phyloP scores from a whole-genome alignment of 2,329 filamentous ascomycete genomes.

The Chrysoporthe cubensis region DNA sequence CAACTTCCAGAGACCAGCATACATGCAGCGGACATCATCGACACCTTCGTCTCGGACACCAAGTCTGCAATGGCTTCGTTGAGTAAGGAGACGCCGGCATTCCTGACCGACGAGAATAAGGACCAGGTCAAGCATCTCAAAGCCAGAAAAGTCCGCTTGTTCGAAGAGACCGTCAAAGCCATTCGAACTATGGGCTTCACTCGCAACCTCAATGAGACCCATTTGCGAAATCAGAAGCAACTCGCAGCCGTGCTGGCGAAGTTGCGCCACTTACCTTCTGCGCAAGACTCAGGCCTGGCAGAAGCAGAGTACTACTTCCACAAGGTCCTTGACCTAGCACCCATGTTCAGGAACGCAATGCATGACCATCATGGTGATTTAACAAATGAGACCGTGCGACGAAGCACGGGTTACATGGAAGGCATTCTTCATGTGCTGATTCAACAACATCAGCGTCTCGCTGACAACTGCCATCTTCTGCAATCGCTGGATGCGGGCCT shows the following conservation, averaged over 20 bases:
- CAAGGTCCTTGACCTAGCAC: constrained; percentile 74
- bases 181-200: constrained; percentile 89
- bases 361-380: constrained; percentile 84
- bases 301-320: constrained; percentile 76
- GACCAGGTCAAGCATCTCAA: constrained; percentile 85
- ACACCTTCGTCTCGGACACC: constrained; percentile 71
- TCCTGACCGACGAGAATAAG: constrained; percentile 87
- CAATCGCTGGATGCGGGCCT: constrained; percentile 44
- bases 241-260: constrained; percentile 70
- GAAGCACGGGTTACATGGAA: constrained; percentile 85
- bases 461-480: constrained; percentile 43
- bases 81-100: constrained; percentile 79
- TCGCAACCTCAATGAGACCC: constrained; percentile 75
- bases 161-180: constrained; percentile 83
- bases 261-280: constrained; percentile 47
- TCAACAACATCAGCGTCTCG: constrained; percentile 60
- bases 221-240: constrained; percentile 74
- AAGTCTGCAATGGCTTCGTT: constrained; percentile 71
- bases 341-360: constrained; percentile 66
- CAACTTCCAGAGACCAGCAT: constrained; percentile 55
- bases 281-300: constrained; percentile 36
- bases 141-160: constrained; percentile 84
- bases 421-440: constrained; percentile 73
- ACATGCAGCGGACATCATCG: constrained; percentile 62
- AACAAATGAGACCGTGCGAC: constrained; percentile 75